Evolutionary conservation across 345 rosid species (phyloP).

Genomic region (Arabis alpina): DNA sequence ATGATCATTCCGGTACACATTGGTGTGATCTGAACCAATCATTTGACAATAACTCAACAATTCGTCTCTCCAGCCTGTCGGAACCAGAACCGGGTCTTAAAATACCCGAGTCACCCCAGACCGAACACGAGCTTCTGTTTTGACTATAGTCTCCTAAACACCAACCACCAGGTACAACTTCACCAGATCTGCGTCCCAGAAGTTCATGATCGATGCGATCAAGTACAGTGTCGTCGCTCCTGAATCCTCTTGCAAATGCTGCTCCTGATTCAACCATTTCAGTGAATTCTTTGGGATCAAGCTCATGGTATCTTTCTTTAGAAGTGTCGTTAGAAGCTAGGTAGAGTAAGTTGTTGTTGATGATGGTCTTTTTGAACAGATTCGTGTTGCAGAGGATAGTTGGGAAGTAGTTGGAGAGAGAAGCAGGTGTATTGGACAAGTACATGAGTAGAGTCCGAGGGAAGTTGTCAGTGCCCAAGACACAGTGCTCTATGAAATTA

Average conservation of each 20-base stretch:
- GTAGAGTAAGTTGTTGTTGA: constrained; percentile 74
- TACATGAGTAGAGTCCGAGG: constrained; percentile 94
- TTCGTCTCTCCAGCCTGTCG: constrained; percentile 66
- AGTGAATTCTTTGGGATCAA: constrained; percentile 65
- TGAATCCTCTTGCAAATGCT: constrained; percentile 71
- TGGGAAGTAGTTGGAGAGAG: constrained; percentile 78
- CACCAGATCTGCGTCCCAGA: constrained; percentile 58
- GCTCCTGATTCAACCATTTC: constrained; percentile 80
- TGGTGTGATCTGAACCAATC: constrained; percentile 60
- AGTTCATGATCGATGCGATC: constrained; percentile 77
- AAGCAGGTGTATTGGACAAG: constrained; percentile 76
- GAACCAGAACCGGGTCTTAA: constrained; percentile 85
- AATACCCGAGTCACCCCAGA: constrained; percentile 90
- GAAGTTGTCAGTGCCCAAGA: constrained; percentile 85
- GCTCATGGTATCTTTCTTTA: constrained; percentile 45
- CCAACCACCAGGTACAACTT: constrained; percentile 92
- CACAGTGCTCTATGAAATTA: constrained; percentile 70
- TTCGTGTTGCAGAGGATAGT: constrained; percentile 76
- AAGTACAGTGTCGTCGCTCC: constrained; percentile 57
- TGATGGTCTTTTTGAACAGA: constrained; percentile 60
- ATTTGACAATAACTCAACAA: constrained; percentile 59
- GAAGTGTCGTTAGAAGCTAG: constrained; percentile 53
- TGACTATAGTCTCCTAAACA: constrained; percentile 71
- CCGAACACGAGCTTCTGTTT: constrained; percentile 54
- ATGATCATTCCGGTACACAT: constrained; percentile 59